Conservation (phyloP, 2,329 filamentous ascomycete species). For the Cyphellophora europaea region DNA sequence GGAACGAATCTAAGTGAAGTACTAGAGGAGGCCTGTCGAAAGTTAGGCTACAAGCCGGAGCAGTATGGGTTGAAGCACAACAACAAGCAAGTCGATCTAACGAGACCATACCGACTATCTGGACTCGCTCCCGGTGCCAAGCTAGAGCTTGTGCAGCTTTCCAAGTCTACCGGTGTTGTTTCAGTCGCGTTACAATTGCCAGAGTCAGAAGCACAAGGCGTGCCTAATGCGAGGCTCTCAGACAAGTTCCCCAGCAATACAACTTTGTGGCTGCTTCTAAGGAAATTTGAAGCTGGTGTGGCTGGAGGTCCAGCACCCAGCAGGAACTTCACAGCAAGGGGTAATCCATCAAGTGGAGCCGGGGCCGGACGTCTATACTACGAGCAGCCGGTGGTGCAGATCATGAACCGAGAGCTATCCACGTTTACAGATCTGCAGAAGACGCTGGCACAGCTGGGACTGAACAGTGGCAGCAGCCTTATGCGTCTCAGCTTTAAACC, state of each 20-base stretch:
- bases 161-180: slow-evolving; percentile 74
- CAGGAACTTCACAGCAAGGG: slow-evolving; percentile 72
- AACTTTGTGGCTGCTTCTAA: slow-evolving; percentile 78
- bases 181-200: slow-evolving; percentile 84
- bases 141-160: slow-evolving; percentile 80
- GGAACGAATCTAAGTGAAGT: slow-evolving; percentile 76
- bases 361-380: slow-evolving; percentile 74
- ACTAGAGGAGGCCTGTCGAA: slow-evolving; percentile 75
- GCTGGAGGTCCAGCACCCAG: slow-evolving; percentile 51
- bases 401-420: slow-evolving; percentile 71
- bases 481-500: slow-evolving; percentile 68
- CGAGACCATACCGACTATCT: slow-evolving; percentile 71
- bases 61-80: slow-evolving; percentile 81
- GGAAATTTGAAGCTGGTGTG: slow-evolving; percentile 75
- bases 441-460: slow-evolving; percentile 75
- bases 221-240: slow-evolving; percentile 58
- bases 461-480: slow-evolving; percentile 73
- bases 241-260: slow-evolving; percentile 85
- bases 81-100: slow-evolving; percentile 78
- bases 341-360: slow-evolving; percentile 53
- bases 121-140: slow-evolving; percentile 80
- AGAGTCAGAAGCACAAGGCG: slow-evolving; percentile 54
- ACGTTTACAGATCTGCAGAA: slow-evolving; percentile 79
- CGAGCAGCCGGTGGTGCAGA: slow-evolving; percentile 73
- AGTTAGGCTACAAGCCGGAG: slow-evolving; percentile 62